Conservation (phyloP, 495 filamentous ascomycete genomes). For the Podospora sp. region DNA sequence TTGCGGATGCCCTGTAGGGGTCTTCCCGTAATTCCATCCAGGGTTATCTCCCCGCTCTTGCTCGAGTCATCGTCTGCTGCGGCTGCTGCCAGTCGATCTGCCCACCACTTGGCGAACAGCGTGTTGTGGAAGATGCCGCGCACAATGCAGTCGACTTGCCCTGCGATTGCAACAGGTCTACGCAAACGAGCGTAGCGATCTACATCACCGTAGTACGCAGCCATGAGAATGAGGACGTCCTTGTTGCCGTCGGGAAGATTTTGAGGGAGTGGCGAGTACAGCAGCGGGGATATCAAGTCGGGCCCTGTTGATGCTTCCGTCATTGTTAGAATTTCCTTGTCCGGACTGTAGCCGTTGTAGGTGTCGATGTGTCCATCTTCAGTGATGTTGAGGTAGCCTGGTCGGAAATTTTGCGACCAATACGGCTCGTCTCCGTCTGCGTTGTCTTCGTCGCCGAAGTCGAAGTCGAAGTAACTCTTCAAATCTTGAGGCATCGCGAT, state of each 20-base stretch:
- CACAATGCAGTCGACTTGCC: constrained; percentile 7
- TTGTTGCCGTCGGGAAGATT: constrained; percentile 26
- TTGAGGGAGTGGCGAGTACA: constrained; percentile 11
- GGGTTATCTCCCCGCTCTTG: background rate
- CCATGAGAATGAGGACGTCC: constrained; percentile 25
- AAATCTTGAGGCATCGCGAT: background rate
- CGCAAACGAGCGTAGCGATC: constrained; percentile 27
- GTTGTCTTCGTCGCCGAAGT: background rate
- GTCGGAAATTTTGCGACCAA: background rate
- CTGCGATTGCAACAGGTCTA: background rate
- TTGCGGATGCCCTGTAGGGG: constrained; percentile 4
- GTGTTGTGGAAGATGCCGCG: constrained; percentile 25
- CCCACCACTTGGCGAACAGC: constrained; percentile 22
- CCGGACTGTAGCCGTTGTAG: background rate
- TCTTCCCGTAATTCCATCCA: background rate
- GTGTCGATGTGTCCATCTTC: constrained; percentile 21
- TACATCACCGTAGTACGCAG: constrained; percentile 25
- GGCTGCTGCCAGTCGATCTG: background rate
- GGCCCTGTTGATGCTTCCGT: background rate
- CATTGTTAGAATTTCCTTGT: background rate
- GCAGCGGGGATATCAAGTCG: constrained; percentile 7
- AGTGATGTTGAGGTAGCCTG: constrained; percentile 20
- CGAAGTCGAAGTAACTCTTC: background rate
- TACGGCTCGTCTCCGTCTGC: background rate
- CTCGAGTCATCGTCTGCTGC: background rate